Percentiles rank a stretch among this genome's conserved stretches.
These are phyloP conservation scores for Colletotrichum horii DNA, from an alignment of 2,329 filamentous ascomycete genomes.

Conservation along the genomic window DNA sequence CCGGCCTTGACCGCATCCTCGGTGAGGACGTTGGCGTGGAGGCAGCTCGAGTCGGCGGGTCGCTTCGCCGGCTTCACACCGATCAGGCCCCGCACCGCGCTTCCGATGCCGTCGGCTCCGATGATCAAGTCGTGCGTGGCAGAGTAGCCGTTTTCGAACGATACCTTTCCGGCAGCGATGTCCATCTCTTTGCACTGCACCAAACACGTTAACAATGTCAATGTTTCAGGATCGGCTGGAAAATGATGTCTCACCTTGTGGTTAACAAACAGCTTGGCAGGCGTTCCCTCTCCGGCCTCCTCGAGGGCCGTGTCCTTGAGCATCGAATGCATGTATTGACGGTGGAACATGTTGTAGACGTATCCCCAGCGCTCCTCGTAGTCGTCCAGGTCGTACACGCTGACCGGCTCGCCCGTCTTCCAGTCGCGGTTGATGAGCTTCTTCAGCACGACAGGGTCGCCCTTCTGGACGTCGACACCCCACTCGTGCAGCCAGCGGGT, in stretches of 20 bases:
- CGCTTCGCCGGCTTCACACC: slow-evolving; percentile 65
- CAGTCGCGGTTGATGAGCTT: slow-evolving; percentile 74
- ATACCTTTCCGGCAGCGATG: slow-evolving; percentile 51
- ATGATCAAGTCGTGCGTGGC: slow-evolving; percentile 64
- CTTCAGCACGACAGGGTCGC: slow-evolving; percentile 68
- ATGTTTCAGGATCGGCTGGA: not conserved
- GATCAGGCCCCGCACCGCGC: slow-evolving; percentile 65
- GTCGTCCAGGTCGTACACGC: slow-evolving; percentile 67
- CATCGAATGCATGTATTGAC: slow-evolving; percentile 73
- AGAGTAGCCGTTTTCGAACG: slow-evolving; percentile 56
- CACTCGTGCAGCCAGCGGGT: slow-evolving; percentile 74
- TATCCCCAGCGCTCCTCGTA: slow-evolving; percentile 71
- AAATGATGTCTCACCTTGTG: slow-evolving; percentile 44
- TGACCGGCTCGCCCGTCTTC: slow-evolving; percentile 70
- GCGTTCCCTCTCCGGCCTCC: slow-evolving; percentile 55
- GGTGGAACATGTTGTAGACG: slow-evolving; percentile 73
- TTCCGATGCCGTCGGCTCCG: slow-evolving; percentile 72
- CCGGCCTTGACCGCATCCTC: slow-evolving; percentile 64
- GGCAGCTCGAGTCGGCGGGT: slow-evolving; percentile 65
- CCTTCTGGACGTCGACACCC: slow-evolving; percentile 67
- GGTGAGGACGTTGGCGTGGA: slow-evolving; percentile 69
- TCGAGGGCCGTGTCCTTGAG: slow-evolving; percentile 64
- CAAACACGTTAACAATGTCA: not conserved
- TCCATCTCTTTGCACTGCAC: slow-evolving; percentile 56
- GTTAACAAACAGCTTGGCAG: slow-evolving; percentile 61